Percentiles rank a stretch among this genome's conserved stretches.
Conservation (phyloP, 2,329 filamentous ascomycete genomes). For the Graphilbum fragrans region DNA sequence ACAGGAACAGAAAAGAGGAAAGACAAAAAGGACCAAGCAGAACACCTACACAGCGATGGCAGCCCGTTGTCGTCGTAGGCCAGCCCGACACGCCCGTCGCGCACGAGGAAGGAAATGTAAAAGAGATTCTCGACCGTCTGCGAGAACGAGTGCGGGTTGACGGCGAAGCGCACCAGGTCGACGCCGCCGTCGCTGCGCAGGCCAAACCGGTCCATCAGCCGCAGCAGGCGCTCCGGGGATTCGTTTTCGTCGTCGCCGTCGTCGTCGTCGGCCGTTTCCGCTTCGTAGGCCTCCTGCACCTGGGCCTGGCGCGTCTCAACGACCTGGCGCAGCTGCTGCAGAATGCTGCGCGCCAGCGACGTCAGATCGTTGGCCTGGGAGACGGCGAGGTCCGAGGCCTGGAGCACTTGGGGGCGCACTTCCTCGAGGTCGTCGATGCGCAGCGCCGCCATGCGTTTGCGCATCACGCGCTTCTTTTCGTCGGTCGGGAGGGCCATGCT, state of each 20-base stretch:
- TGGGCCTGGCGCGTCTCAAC: conserved; percentile 33
- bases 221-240: conserved; percentile 19
- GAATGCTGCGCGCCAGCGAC: conserved; percentile 59
- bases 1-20: neutral
- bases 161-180: conserved; percentile 71
- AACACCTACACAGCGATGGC: conserved; percentile 62
- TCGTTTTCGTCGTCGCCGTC: conserved; percentile 31
- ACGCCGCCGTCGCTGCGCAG: conserved; percentile 60
- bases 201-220: conserved; percentile 47
- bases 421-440: conserved; percentile 56
- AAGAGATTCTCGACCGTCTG: conserved; percentile 97
- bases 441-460: conserved; percentile 59
- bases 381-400: conserved; percentile 59
- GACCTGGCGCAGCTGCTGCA: conserved; percentile 42
- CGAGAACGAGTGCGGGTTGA: conserved; percentile 83
- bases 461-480: conserved; percentile 62
- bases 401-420: conserved; percentile 67
- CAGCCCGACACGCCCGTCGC: conserved; percentile 71
- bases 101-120: conserved; percentile 87
- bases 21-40: neutral
- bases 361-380: conserved; percentile 73
- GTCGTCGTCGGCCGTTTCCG: conserved; percentile 23
- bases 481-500: conserved; percentile 73
- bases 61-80: conserved; percentile 59
- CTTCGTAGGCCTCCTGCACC: conserved; percentile 23